Conservation (phyloP, 441 rosid genomes). For the Pelargonium fulgidum region DNA sequence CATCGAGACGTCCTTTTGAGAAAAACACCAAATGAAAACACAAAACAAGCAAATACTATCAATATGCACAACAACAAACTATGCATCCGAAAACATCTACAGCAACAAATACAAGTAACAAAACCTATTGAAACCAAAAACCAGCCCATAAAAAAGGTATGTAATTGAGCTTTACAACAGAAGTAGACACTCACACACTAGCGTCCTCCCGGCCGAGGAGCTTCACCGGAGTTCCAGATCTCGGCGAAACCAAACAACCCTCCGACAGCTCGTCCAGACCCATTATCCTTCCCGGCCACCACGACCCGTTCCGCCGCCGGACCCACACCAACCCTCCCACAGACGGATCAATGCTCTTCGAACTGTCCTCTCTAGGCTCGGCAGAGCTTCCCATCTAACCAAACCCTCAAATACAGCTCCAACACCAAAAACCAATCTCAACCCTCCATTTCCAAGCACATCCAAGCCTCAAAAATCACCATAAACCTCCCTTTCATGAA, state of each 20-base stretch:
- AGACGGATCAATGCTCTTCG: slow-evolving; percentile 59
- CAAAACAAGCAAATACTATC: too few relatives aligned
- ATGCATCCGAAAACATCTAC: too few relatives aligned
- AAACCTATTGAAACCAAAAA: background rate
- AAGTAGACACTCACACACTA: slow-evolving; percentile 55
- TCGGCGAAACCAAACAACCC: slow-evolving; percentile 63
- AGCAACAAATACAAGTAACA: background rate
- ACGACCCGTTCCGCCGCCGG: slow-evolving; percentile 91
- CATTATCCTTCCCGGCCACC: slow-evolving; percentile 98
- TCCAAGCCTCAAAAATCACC: slow-evolving; percentile 14
- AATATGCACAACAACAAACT: too few relatives aligned
- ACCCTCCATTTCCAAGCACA: slow-evolving; percentile 17
- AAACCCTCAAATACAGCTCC: background rate
- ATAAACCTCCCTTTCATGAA: too few relatives aligned
- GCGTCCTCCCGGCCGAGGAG: slow-evolving; percentile 96
- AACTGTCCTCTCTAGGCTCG: background rate
- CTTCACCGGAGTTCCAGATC: slow-evolving; percentile 88
- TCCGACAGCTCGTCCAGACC: slow-evolving; percentile 62
- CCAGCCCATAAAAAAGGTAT: background rate
- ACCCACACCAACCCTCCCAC: slow-evolving; percentile 99
- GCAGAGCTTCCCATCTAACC: background rate
- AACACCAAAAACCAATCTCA: slow-evolving; percentile 27
- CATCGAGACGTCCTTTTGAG: too few relatives aligned
- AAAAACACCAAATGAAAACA: too few relatives aligned
- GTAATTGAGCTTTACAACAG: background rate